Evolutionary conservation across 352 stramenopile species (phyloP).

Genomic region (Globisporangium cylindrosporum): DNA sequence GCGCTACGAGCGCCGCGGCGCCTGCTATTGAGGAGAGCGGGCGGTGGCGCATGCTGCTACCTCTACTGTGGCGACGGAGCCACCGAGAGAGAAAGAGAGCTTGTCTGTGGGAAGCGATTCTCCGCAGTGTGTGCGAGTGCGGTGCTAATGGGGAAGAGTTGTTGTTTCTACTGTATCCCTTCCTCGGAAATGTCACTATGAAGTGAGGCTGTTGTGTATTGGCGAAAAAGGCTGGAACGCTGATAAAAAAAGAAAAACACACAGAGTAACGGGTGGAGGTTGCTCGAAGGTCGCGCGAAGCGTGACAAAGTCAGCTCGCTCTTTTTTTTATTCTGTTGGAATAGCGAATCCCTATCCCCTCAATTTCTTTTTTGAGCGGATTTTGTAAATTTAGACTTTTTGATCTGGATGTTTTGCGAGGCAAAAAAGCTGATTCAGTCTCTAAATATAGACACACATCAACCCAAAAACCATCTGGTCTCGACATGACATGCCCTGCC

Average conservation of each 20-base stretch:
- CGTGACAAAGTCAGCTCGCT: slow-evolving; percentile 3
- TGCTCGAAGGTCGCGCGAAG: background rate
- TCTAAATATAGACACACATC: background rate
- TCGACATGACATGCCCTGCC: background rate
- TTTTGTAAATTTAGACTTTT: slow-evolving; percentile 1
- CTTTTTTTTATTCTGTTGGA: background rate
- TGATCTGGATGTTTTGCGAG: background rate
- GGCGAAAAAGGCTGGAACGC: background rate
- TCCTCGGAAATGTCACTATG: background rate
- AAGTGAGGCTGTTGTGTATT: background rate
- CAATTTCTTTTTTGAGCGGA: background rate
- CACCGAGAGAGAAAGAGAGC: background rate
- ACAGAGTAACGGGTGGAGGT: background rate
- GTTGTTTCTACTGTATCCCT: too few relatives aligned
- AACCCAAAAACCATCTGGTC: background rate
- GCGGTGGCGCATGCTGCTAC: background rate
- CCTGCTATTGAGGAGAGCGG: background rate
- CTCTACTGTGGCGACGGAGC: background rate
- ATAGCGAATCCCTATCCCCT: background rate
- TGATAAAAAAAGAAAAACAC: background rate
- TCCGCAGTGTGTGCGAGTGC: background rate
- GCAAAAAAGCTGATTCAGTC: too few relatives aligned
- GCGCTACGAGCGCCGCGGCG: background rate
- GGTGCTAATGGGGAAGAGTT: background rate
- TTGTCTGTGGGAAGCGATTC: background rate